Evolutionary conservation across 225 moss, liverwort and hornwort species (phyloP).

Genomic region (Physcomitrellopsis africana): DNA sequence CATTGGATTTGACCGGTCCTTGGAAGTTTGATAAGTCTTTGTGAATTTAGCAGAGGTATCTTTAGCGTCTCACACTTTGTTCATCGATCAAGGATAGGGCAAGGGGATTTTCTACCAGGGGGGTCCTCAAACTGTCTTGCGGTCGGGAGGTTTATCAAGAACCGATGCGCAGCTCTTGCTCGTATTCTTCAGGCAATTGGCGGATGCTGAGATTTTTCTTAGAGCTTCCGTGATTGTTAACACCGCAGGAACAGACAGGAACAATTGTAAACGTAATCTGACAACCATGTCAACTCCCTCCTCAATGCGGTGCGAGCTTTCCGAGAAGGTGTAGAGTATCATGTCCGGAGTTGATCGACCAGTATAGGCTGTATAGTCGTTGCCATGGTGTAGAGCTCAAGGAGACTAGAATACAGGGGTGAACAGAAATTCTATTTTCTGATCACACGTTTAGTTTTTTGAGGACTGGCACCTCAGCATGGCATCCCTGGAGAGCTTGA

Average conservation of each 20-base stretch:
- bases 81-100: no score
- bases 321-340: neutral
- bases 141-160: no score
- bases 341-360: neutral
- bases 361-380: slow-evolving; percentile 6
- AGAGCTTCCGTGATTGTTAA: neutral
- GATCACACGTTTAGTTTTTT: neutral
- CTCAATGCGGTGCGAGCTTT: neutral
- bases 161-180: no score
- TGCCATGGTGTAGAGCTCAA: slow-evolving; percentile 25
- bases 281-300: neutral
- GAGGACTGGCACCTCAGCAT: neutral
- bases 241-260: neutral
- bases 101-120: no score
- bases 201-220: no score
- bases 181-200: no score
- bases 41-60: no score
- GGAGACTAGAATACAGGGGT: neutral
- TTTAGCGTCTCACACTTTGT: no score
- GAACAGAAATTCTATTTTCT: neutral
- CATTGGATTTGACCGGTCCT: no score
- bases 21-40: no score
- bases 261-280: no score
- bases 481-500: slow-evolving; percentile 32
- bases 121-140: no score